Evolutionary conservation across 495 filamentous ascomycete species (phyloP).

Genomic region (Lepidopterella palustris): DNA sequence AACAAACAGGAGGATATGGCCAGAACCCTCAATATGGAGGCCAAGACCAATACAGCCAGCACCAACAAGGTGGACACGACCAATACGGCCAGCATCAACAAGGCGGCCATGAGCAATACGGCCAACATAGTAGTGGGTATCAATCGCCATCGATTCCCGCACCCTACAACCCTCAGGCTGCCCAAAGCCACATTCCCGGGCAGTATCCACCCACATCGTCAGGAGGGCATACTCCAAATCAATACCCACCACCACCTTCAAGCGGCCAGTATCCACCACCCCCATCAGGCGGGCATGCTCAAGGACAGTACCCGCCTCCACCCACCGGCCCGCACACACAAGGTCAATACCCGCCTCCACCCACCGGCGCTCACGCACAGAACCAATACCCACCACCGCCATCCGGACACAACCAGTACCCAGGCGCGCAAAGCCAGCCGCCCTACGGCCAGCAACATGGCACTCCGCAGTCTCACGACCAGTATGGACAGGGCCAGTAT

Average conservation of each 20-base stretch:
- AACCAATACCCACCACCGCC: neutral
- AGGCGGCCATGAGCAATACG: conserved; percentile 12
- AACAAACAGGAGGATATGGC: neutral
- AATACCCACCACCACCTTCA: neutral
- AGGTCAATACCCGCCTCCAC: neutral
- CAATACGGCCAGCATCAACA: neutral
- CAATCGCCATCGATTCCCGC: neutral
- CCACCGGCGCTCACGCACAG: neutral
- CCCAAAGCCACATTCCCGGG: too few species aligned
- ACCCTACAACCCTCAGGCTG: neutral
- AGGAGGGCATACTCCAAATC: neutral
- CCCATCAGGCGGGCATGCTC: neutral
- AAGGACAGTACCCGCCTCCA: neutral
- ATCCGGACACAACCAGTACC: neutral
- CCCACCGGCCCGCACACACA: neutral
- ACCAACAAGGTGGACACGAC: neutral
- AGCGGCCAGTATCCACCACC: neutral
- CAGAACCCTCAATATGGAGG: neutral
- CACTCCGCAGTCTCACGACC: neutral
- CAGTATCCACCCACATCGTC: neutral
- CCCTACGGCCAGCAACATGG: neutral
- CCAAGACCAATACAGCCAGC: neutral
- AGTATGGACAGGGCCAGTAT: conserved; percentile 11
- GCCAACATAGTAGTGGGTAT: conserved; percentile 6
- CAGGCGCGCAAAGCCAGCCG: neutral